A percentile compares a stretch with the other conserved stretches of the same genome.
Conservation (phyloP, 371 early-diverging fungal genomes). For the Mucor circinelloides region DNA sequence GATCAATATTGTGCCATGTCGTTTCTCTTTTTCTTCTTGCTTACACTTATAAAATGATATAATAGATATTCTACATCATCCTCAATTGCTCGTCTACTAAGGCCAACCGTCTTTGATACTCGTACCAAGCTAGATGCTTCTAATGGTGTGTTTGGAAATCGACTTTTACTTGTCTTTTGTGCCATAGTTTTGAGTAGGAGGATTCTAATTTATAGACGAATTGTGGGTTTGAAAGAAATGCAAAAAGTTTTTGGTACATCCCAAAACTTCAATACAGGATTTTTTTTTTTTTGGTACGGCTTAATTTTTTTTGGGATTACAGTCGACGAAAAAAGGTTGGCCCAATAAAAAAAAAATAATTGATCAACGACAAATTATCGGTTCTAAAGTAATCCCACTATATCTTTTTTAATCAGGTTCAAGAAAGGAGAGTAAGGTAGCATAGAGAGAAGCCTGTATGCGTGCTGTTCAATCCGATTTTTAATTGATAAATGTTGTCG, state of each 20-base stretch:
- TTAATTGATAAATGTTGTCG: too few relatives aligned
- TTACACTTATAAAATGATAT: constrained; percentile 23
- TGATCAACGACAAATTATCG: too few relatives aligned
- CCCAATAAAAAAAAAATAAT: too few relatives aligned
- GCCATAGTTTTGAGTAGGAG: background rate
- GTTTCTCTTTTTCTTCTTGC: background rate
- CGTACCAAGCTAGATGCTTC: constrained; percentile 13
- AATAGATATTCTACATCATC: constrained; percentile 24
- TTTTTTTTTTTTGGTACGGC: too few relatives aligned
- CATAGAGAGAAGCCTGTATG: too few relatives aligned
- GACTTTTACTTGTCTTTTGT: background rate
- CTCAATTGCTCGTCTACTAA: constrained; percentile 16
- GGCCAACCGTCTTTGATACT: constrained; percentile 14
- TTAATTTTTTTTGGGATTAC: too few relatives aligned
- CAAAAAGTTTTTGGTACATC: background rate
- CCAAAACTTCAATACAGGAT: background rate
- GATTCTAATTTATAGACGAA: background rate
- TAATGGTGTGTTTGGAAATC: constrained; percentile 11
- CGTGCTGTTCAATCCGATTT: too few relatives aligned
- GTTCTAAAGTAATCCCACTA: too few relatives aligned
- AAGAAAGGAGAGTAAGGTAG: too few relatives aligned
- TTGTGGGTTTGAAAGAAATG: constrained; percentile 6
- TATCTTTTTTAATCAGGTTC: too few relatives aligned
- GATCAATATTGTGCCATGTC: background rate
- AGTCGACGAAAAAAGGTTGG: too few relatives aligned